Conservation (phyloP, 257 asterid species). For the Penstemon eatonii region DNA sequence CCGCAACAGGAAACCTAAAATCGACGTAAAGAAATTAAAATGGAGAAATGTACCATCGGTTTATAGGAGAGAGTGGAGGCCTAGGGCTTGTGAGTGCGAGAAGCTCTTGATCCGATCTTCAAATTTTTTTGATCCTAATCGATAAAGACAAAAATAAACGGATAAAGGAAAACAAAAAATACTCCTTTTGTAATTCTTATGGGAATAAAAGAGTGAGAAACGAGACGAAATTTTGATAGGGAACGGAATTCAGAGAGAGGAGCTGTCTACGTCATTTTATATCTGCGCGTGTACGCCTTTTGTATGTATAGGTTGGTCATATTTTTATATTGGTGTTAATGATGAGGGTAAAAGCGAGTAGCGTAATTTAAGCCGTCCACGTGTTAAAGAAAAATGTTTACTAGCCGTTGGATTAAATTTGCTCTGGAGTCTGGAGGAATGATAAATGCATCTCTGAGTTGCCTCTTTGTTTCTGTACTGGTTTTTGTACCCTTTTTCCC, state of each 20-base stretch:
- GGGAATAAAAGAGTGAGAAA: conserved; percentile 17
- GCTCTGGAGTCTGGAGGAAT: conserved; percentile 29
- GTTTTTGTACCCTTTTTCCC: not conserved
- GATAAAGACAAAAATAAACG: conserved; percentile 4
- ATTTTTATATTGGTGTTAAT: conserved; percentile 18
- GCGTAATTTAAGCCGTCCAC: conserved; percentile 31
- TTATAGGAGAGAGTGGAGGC: conserved; percentile 46
- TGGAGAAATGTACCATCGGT: conserved; percentile 39
- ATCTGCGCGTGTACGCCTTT: conserved; percentile 19
- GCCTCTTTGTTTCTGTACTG: conserved; percentile 40
- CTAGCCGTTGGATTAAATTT: conserved; percentile 34
- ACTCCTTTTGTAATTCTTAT: not conserved
- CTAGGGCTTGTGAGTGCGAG: conserved; percentile 46
- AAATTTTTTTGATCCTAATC: conserved; percentile 45
- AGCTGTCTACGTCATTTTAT: conserved; percentile 25
- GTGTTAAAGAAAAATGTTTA: not conserved
- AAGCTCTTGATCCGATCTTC: conserved; percentile 64
- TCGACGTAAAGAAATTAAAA: conserved; percentile 14
- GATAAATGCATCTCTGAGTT: conserved; percentile 42
- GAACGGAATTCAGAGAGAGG: conserved; percentile 26
- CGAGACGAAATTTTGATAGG: conserved; percentile 10
- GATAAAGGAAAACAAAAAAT: conserved; percentile 1
- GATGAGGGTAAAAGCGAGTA: conserved; percentile 26
- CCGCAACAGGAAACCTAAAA: no score
- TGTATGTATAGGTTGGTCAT: conserved; percentile 1